These are phyloP conservation scores for Nyctanthes arbortristis DNA, from an alignment of 257 asterid species.

Conservation along the genomic window DNA sequence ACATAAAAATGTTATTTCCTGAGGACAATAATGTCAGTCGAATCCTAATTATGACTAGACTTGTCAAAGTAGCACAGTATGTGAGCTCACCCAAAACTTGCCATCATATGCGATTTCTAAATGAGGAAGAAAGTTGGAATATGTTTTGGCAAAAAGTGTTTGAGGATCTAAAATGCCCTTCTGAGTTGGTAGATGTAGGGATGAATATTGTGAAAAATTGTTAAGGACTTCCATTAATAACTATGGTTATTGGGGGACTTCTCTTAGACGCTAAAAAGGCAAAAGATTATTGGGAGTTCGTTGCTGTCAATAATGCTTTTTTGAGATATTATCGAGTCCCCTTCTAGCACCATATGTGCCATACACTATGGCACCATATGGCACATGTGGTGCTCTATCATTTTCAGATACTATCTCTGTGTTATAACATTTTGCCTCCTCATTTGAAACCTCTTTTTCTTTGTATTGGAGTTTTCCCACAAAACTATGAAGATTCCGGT, in stretches of 20 bases:
- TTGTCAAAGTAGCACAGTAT: background rate
- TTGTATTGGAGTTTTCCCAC: slow-evolving; percentile 21
- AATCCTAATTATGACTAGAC: background rate
- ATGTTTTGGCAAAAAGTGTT: background rate
- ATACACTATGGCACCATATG: too few species aligned
- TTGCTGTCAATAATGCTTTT: background rate
- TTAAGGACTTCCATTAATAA: slow-evolving; percentile 30
- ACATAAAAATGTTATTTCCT: background rate
- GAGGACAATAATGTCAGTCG: background rate
- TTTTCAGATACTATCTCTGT: background rate
- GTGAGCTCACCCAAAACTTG: background rate
- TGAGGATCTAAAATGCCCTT: background rate
- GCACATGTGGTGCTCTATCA: too few species aligned
- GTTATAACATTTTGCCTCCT: slow-evolving; percentile 14
- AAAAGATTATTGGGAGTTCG: background rate
- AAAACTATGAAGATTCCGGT: slow-evolving; percentile 17
- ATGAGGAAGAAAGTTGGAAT: background rate
- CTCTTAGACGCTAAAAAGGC: slow-evolving; percentile 1
- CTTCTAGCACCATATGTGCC: too few species aligned
- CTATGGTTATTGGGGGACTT: slow-evolving; percentile 26
- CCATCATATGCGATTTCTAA: background rate
- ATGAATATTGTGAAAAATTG: slow-evolving; percentile 15
- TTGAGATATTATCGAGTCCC: too few species aligned
- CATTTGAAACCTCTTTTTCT: slow-evolving; percentile 24
- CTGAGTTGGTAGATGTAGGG: background rate